phyloP scores from a whole-genome alignment of 2,329 filamentous ascomycete species.

The Rachicladosporium sp. region DNA sequence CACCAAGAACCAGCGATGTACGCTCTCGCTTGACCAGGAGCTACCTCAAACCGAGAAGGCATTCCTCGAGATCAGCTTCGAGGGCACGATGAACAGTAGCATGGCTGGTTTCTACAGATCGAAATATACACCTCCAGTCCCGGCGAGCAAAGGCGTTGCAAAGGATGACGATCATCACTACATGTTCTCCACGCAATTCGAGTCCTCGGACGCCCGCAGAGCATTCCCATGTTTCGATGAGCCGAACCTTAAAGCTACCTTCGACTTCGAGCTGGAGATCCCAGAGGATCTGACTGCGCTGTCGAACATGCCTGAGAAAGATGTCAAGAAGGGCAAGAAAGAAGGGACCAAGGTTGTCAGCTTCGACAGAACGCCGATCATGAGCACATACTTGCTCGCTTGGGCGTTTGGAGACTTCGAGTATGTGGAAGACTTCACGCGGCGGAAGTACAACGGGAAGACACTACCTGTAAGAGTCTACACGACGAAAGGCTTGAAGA shows the following conservation, averaged over 20 bases:
- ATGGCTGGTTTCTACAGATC: conserved; percentile 93
- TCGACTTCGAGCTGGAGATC: conserved; percentile 86
- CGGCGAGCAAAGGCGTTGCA: conserved; percentile 64
- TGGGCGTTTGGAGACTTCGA: conserved; percentile 97
- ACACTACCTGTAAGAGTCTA: conserved; percentile 88
- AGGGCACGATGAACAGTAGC: conserved; percentile 77
- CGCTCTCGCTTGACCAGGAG: conserved; percentile 61
- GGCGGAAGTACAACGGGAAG: conserved; percentile 82
- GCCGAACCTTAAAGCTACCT: conserved; percentile 91
- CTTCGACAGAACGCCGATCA: conserved; percentile 74
- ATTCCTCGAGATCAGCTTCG: conserved; percentile 57
- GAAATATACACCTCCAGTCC: conserved; percentile 73
- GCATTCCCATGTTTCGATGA: conserved; percentile 98
- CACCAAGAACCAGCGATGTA: conserved; percentile 70
- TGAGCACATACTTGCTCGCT: conserved; percentile 80
- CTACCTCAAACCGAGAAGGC: conserved; percentile 57
- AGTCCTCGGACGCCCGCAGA: conserved; percentile 85
- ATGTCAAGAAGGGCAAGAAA: conserved; percentile 55
- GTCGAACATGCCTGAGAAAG: conserved; percentile 90
- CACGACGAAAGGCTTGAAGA: conserved; percentile 81
- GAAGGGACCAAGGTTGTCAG: conserved; percentile 51
- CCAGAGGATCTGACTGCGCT: conserved; percentile 78
- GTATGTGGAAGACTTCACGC: conserved; percentile 83
- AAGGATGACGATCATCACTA: conserved; percentile 52
- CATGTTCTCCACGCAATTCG: conserved; percentile 91